A percentile compares a stretch with the other conserved stretches of the same genome.
These are phyloP conservation scores for Orbilia brochopaga DNA, from an alignment of 2,329 filamentous ascomycete genomes.

Conservation along the genomic window DNA sequence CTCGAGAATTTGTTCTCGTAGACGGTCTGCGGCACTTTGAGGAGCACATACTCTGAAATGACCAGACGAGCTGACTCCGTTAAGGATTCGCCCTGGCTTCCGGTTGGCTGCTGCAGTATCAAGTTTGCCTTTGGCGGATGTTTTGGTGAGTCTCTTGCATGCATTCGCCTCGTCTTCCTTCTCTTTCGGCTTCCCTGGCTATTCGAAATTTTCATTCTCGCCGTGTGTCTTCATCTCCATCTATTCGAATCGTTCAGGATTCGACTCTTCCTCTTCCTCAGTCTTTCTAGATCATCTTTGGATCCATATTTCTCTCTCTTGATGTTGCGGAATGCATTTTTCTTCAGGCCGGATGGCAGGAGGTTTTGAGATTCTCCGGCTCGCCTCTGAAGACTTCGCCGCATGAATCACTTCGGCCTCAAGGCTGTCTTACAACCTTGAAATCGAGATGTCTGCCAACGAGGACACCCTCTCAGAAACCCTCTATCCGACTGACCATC, in stretches of 20 bases:
- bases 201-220: neutral
- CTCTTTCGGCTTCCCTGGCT: neutral
- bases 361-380: too few relatives aligned
- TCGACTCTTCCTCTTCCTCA: neutral
- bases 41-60: too few relatives aligned
- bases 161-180: slow-evolving; percentile 7
- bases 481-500: neutral
- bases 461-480: neutral
- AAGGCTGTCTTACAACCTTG: too few relatives aligned
- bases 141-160: slow-evolving; percentile 16
- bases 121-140: slow-evolving; percentile 5
- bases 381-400: too few relatives aligned
- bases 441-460: too few relatives aligned
- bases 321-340: too few relatives aligned
- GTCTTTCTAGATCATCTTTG: too few relatives aligned
- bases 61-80: neutral
- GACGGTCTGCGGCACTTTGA: too few relatives aligned
- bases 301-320: too few relatives aligned
- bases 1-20: too few relatives aligned
- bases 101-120: slow-evolving; percentile 27
- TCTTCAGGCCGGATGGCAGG: too few relatives aligned
- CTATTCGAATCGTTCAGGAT: neutral
- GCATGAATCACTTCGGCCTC: too few relatives aligned
- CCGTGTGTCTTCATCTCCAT: neutral
- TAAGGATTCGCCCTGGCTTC: slow-evolving; percentile 16